phyloP scores from a whole-genome alignment of 1,284 basidiomycete species.

The Heterobasidion parviporum region DNA sequence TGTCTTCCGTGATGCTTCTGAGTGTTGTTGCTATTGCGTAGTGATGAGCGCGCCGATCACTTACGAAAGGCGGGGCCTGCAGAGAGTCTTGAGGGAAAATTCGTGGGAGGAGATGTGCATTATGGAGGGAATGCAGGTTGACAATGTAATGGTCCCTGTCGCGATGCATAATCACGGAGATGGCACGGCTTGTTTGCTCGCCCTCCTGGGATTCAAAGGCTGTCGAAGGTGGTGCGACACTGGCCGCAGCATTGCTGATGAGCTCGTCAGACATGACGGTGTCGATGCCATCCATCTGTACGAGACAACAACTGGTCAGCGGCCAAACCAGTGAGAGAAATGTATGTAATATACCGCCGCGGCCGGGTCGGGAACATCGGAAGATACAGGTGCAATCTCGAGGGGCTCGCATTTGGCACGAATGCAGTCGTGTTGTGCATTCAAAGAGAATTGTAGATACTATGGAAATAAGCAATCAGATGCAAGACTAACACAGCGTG shows the following conservation, averaged over 20 bases:
- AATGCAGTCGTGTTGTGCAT: constrained; percentile 15
- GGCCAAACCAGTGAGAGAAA: no score
- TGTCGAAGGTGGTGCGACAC: neutral
- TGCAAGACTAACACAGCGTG: neutral
- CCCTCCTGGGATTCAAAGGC: neutral
- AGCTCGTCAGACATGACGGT: no score
- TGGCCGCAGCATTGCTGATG: no score
- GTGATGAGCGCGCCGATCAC: no score
- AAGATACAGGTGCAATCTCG: constrained; percentile 3
- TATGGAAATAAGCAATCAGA: neutral
- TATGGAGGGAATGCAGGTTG: constrained; percentile 17
- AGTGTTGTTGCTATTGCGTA: no score
- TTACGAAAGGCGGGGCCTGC: no score
- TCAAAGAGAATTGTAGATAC: constrained; percentile 14
- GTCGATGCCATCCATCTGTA: no score
- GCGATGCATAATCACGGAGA: constrained; percentile 4
- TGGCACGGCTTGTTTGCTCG: no score
- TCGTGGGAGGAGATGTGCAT: constrained; percentile 11
- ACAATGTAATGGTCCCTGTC: constrained; percentile 9
- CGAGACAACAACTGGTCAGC: no score
- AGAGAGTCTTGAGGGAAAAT: constrained; percentile 3
- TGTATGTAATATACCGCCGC: no score
- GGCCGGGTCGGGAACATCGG: neutral
- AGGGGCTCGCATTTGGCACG: constrained; percentile 7
- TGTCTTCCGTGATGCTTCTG: no score